Base-by-base conservation (phyloP, 495 filamentous ascomycete genomes). In the Daldinia concentrica region DNA sequence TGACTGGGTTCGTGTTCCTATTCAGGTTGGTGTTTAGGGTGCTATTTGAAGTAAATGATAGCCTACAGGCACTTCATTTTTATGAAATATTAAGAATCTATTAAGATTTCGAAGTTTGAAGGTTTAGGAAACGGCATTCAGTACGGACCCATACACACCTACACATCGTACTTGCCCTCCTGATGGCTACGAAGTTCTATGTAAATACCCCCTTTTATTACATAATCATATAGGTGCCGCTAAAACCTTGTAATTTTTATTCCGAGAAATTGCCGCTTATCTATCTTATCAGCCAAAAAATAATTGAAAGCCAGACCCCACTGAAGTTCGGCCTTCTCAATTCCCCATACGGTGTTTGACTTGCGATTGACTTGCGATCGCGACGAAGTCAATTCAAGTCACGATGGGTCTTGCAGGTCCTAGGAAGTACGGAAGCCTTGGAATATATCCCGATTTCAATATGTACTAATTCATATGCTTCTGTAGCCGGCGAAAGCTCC, bases 371-470 rank as follows among this genome's bases (percentile, higher is more conserved):
- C 52, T 58, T 54, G 24, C 63, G 32, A 51, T 43, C 30, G 32
- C 57, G 45, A 27, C 51, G 41, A 30, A 22, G 37, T 15, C 17
- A 22, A 69, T 61, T 65, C 24, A 41, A 48, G 43, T 58, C 52
- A 79, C 66, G 52, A 94, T 94, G 92, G 92, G 92, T 78, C 88
- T 94, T 71, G 86, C 91, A 72, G 91, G 79, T 39, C 88, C 90
- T 58, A 86, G 86, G 72, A 92, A 91, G 92, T 94, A 86, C 76
- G 82, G 51, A 34, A 36, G 4, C 3, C 6, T 22, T 27, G n/a
- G n/a, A 8, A 15, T 5, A 19, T 37, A 22, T 57, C 5, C 26
- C 0, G 1, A 14, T 6, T 36, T 17, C 0, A 36, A 17, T 57
- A 12, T 9, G 9, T 66, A 43, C 52, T 54, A 69, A 69, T 72